These are phyloP conservation scores for Colletotrichum eremochloae DNA, from an alignment of 2,329 filamentous ascomycete species.

Conservation along the genomic window DNA sequence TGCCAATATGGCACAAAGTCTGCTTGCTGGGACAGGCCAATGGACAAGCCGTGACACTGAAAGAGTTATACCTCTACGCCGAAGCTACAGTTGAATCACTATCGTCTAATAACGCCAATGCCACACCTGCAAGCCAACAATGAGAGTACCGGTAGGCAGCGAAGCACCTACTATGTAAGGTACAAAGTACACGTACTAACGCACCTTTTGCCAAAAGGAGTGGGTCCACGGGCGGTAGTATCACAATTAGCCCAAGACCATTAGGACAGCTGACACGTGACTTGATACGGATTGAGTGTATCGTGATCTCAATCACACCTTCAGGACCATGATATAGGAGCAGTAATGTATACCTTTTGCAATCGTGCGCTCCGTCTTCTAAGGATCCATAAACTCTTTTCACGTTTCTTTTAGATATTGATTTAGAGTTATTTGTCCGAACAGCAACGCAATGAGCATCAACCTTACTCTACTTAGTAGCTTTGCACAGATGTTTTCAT, in stretches of 20 bases:
- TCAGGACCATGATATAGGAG: background rate
- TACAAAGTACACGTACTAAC: background rate
- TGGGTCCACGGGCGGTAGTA: background rate
- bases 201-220: background rate
- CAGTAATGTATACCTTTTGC: too few relatives aligned
- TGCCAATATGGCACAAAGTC: background rate
- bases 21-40: background rate
- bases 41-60: background rate
- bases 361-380: too few relatives aligned
- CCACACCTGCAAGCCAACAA: background rate
- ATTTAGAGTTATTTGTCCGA: too few relatives aligned
- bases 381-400: too few relatives aligned
- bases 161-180: too few relatives aligned
- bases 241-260: background rate
- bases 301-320: conserved; percentile 45
- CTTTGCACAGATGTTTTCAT: too few relatives aligned
- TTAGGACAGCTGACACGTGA: background rate
- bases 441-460: too few relatives aligned
- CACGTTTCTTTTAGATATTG: too few relatives aligned
- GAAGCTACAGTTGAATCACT: background rate
- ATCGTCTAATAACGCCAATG: background rate
- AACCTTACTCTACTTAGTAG: too few relatives aligned
- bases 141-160: background rate
- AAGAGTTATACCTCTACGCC: background rate
- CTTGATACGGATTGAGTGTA: conserved; percentile 50